Base-by-base conservation (phyloP, 139 green algal species). In the Trebouxia sp. region DNA sequence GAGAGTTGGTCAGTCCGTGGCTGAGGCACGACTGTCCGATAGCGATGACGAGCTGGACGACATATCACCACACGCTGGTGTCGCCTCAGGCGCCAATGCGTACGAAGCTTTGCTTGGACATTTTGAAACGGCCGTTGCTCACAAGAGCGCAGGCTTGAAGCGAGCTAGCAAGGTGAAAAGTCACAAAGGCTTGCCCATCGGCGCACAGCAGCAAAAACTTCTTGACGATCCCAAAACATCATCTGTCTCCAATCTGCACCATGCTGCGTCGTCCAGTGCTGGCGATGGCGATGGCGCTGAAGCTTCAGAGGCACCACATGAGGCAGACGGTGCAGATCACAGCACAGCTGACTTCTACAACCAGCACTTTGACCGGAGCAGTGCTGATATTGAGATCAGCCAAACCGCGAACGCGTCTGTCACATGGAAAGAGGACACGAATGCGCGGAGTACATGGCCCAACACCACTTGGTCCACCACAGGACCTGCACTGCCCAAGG, bases 231-330 rank as follows among this genome's bases (percentile, higher is more conserved):
- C n/a, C n/a, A n/a, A n/a, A n/a, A n/a, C n/a, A n/a, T n/a, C n/a
- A n/a, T n/a, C n/a, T n/a, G n/a, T n/a, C n/a, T n/a, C n/a, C 37
- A 17, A 72, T 41, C 28, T 35, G 43, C 24, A 72, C 43, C 47
- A 53, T 6, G 62, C 37, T 42, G 62, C 62, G 26, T 72, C 62
- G 62, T 72, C 62, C 12, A 72, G 62, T 72, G 62, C 35, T 72
- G 62, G 43, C 43, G 32, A 72, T 72, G 32, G 62, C 62, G 43
- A 35, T 72, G 35, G 32, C 6, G 62, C 20, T 45, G 62, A 17
- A 28, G 32, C 14, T 17, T 11, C 26, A 6, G 62, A 72, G 35
- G 32, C 35, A 28, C n/a, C 14, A 41, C 10, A 55, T 37, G 26
- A 15, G 17, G 1, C 41, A 26, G 41, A 55, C 3, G 41, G 11